Evolutionary conservation across 2,329 filamentous ascomycete genomes (phyloP).

Genomic region (Colletotrichum shisoi): DNA sequence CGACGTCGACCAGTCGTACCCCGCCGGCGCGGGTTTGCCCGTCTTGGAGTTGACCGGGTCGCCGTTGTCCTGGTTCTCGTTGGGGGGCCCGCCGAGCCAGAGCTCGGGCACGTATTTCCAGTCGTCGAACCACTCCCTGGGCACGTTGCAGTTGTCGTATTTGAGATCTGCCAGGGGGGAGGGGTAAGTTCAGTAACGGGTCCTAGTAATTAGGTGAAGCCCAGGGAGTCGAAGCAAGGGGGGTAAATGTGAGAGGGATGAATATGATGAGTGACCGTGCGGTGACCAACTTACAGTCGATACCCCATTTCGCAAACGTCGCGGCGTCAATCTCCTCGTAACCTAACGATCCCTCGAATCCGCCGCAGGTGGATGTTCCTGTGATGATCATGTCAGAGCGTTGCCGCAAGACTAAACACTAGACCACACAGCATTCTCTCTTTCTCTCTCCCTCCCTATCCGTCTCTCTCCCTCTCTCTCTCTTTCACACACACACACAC

Average conservation of each 20-base stretch:
- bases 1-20: constrained; percentile 60
- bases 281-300: constrained; percentile 57
- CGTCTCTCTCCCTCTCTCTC: too few species aligned
- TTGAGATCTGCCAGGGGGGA: constrained; percentile 56
- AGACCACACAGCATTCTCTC: neutral
- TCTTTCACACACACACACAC: neutral
- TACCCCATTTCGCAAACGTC: constrained; percentile 65
- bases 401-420: neutral
- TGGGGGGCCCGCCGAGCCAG: constrained; percentile 46
- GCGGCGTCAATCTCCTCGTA: constrained; percentile 66
- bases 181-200: neutral
- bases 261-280: neutral
- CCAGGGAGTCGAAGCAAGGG: neutral
- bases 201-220: too few species aligned
- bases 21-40: constrained; percentile 53
- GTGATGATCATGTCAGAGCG: neutral
- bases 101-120: constrained; percentile 45
- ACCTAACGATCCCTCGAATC: constrained; percentile 64
- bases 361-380: constrained; percentile 58
- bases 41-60: constrained; percentile 44
- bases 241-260: neutral
- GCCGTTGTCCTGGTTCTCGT: constrained; percentile 39
- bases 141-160: constrained; percentile 64
- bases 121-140: constrained; percentile 49
- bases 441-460: too few species aligned